Evolutionary conservation across 2,329 filamentous ascomycete genomes (phyloP), one percentile per base, ranked within the genome.

Genomic region (Plenodomus tracheiphilus): DNA sequence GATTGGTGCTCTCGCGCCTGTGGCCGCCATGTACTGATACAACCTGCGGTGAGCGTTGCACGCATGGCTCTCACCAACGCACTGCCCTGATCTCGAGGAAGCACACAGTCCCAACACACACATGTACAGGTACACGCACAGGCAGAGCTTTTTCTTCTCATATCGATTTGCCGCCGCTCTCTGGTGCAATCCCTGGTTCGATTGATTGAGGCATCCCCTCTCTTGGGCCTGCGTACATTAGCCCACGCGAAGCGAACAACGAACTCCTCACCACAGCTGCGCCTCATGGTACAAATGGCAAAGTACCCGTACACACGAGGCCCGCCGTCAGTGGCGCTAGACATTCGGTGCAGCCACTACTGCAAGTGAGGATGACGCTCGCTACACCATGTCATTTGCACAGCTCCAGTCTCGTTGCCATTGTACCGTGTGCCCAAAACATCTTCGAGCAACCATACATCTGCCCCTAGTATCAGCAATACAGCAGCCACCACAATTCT

Each of bases 211-310:
- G 18, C 36, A 49, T 42, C 49, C 49, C 54, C 51, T 53, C 50
- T 51, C 54, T 62, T 53, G 56, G 58, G 61, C 58, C 53, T 56
- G 61, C 63, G 51, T 61, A 59, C 59, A 63, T 64, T 66, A 61
- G 62, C 41, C 52, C 38, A 54, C 32, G 43, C 53, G 35, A 52
- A 57, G 46, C 54, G 28, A 32, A 32, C 28, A 15, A 32, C 22
- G 5, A 25, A 25, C n/a, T n/a, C n/a, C n/a, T n/a, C n/a, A 25
- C 10, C 22, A 25, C 48, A 54, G 43, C 60, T 64, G 61, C 63
- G 62, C 53, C 57, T 53, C 51, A 53, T 54, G 47, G 51, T 58
- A 54, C 49, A 50, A 56, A 36, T 53, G 52, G 51, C 48, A 53
- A 53, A 49, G 56, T 61, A 46, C 51, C 49, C 46, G 43, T 59